Evolutionary conservation across 2,329 filamentous ascomycete species (phyloP).

Genomic region (Colletotrichum tanaceti): DNA sequence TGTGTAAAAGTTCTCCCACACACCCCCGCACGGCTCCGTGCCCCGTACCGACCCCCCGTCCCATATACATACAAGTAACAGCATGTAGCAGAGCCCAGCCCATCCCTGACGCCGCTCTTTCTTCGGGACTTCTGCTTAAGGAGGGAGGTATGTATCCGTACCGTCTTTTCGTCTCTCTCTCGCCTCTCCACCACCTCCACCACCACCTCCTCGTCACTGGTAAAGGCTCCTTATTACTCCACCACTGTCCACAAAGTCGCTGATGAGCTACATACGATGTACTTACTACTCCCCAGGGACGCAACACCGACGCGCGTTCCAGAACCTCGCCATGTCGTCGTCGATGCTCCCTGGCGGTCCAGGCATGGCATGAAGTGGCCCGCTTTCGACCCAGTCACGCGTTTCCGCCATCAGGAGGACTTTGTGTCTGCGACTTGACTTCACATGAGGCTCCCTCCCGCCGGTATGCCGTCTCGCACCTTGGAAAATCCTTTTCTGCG

Average conservation of each 20-base stretch:
- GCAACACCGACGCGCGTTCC: slow-evolving; percentile 32
- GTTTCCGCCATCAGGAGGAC: not conserved
- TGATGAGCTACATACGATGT: not conserved
- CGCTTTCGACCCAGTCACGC: slow-evolving; percentile 13
- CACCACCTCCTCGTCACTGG: not conserved
- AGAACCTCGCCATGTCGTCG: slow-evolving; percentile 10
- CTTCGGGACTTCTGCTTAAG: slow-evolving; percentile 21
- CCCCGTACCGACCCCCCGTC: too few species aligned
- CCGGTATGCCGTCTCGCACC: too few species aligned
- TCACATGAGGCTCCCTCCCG: too few species aligned
- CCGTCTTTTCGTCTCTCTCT: slow-evolving; percentile 2
- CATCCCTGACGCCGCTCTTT: slow-evolving; percentile 18
- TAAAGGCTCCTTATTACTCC: not conserved
- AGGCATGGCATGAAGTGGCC: slow-evolving; percentile 5
- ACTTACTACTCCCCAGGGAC: not conserved
- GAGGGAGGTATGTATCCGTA: too few species aligned
- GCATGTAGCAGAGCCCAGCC: slow-evolving; percentile 4
- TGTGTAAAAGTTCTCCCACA: not conserved
- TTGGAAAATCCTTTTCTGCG: too few species aligned
- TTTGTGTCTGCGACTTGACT: slow-evolving; percentile 1
- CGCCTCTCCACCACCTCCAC: too few species aligned
- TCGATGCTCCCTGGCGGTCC: slow-evolving; percentile 26
- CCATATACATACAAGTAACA: slow-evolving; percentile 32
- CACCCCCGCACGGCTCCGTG: slow-evolving; percentile 28
- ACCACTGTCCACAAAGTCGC: not conserved